These are phyloP conservation scores for Cryptococcus hybrid DNA, from an alignment of 1,284 basidiomycete genomes.

Conservation along the genomic window DNA sequence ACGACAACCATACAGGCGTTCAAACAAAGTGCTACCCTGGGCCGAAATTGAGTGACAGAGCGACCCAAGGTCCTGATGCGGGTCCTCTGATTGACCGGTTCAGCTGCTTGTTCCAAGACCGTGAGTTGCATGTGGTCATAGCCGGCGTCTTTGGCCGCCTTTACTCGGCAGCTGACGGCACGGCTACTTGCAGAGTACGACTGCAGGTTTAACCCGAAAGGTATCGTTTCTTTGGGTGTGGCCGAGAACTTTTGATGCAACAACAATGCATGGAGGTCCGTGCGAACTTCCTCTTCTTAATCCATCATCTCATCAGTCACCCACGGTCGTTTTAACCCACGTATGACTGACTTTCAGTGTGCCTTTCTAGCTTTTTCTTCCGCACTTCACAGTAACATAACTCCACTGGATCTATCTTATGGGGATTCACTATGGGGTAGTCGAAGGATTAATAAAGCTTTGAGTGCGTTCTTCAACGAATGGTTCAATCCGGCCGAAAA, in stretches of 20 bases:
- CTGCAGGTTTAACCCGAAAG: slow-evolving; percentile 42
- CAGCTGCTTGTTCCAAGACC: slow-evolving; percentile 45
- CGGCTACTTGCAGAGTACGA: slow-evolving; percentile 34
- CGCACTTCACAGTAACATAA: slow-evolving; percentile 36
- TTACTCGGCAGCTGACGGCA: too few species aligned
- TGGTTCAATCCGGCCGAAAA: slow-evolving; percentile 34
- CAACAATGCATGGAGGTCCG: slow-evolving; percentile 40
- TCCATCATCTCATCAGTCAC: too few species aligned
- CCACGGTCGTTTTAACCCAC: neutral
- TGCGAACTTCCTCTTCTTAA: neutral
- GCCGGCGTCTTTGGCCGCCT: too few species aligned
- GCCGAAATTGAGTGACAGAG: slow-evolving; percentile 41
- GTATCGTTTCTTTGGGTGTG: slow-evolving; percentile 52
- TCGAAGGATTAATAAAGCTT: slow-evolving; percentile 39
- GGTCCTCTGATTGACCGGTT: slow-evolving; percentile 48
- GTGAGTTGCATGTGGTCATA: slow-evolving; percentile 20
- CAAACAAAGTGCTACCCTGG: slow-evolving; percentile 26
- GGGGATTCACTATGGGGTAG: slow-evolving; percentile 47
- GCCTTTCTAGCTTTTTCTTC: slow-evolving; percentile 14
- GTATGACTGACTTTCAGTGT: too few species aligned
- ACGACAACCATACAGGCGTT: neutral
- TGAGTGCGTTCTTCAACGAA: slow-evolving; percentile 41
- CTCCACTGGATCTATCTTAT: slow-evolving; percentile 37
- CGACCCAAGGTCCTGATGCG: slow-evolving; percentile 45
- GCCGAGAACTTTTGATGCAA: slow-evolving; percentile 52